Conservation (phyloP, 768 basidiomycete species). For the Amanita pseudoporphyria region DNA sequence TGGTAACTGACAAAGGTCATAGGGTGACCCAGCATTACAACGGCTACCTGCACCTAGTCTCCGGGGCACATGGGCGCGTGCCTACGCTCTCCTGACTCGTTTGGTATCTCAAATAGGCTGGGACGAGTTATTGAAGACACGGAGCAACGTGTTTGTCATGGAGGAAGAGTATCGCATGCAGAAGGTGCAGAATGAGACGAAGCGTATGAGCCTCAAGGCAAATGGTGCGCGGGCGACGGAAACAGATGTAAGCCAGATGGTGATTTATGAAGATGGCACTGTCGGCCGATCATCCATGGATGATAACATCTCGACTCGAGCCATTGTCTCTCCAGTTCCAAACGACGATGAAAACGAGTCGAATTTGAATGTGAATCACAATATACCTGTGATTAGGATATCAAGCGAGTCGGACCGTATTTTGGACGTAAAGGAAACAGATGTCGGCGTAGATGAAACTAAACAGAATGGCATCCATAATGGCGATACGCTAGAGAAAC, state of each 20-base stretch:
- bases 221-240: slow-evolving; percentile 17
- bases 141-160: slow-evolving; percentile 97
- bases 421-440: slow-evolving; percentile 19
- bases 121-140: slow-evolving; percentile 95
- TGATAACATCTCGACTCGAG: slow-evolving; percentile 66
- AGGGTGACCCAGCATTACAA: slow-evolving; percentile 89
- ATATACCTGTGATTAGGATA: slow-evolving; percentile 62
- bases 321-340: slow-evolving; percentile 37
- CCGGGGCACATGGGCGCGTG: slow-evolving; percentile 92
- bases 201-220: slow-evolving; percentile 18
- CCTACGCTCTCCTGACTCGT: slow-evolving; percentile 82
- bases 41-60: slow-evolving; percentile 94
- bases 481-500: slow-evolving; percentile 30
- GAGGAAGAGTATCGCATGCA: slow-evolving; percentile 99
- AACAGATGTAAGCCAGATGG: slow-evolving; percentile 23
- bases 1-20: background rate
- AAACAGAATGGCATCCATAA: slow-evolving; percentile 22
- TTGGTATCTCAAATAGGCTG: slow-evolving; percentile 94
- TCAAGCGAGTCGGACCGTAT: slow-evolving; percentile 52
- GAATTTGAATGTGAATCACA: slow-evolving; percentile 16
- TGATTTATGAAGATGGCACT: slow-evolving; percentile 60
- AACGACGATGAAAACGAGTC: slow-evolving; percentile 19
- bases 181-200: slow-evolving; percentile 72
- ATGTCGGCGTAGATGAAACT: slow-evolving; percentile 21
- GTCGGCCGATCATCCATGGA: slow-evolving; percentile 28